These are phyloP conservation scores for Lichtheimia ramosa DNA, from an alignment of 371 early-diverging fungal species.

Conservation along the genomic window DNA sequence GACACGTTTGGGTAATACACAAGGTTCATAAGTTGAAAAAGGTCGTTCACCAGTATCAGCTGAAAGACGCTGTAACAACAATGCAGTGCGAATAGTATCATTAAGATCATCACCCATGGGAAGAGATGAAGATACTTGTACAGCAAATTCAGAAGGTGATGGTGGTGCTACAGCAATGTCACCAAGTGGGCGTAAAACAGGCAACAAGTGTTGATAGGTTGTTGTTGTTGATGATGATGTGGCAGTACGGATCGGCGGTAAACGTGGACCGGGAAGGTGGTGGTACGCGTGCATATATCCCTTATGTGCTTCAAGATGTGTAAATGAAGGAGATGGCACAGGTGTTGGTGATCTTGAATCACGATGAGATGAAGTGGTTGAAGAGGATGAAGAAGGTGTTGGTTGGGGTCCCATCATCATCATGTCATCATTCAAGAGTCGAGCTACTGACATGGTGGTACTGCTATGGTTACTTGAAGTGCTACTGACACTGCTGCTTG, in stretches of 20 bases:
- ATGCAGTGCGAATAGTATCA: slow-evolving; percentile 56
- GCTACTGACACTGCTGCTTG: slow-evolving; percentile 1
- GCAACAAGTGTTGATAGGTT: background rate
- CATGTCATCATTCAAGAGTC: slow-evolving; percentile 8
- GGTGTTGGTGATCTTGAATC: background rate
- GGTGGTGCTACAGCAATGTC: background rate
- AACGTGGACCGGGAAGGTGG: slow-evolving; percentile 2
- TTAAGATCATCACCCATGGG: slow-evolving; percentile 38
- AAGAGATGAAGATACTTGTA: slow-evolving; percentile 10
- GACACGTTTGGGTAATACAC: slow-evolving; percentile 33
- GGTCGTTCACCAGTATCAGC: slow-evolving; percentile 58
- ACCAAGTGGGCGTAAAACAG: background rate
- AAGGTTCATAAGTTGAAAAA: slow-evolving; percentile 27
- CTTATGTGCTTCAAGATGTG: background rate
- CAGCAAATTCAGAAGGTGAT: slow-evolving; percentile 4
- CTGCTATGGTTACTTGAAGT: background rate
- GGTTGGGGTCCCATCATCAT: background rate
- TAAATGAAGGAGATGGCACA: background rate
- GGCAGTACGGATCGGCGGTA: slow-evolving; percentile 3
- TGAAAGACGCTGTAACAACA: slow-evolving; percentile 54
- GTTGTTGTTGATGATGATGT: too few species aligned
- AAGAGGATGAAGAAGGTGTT: background rate
- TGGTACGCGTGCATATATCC: background rate
- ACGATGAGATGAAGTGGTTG: background rate
- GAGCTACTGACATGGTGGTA: slow-evolving; percentile 5